Evolutionary conservation across 768 basidiomycete species (phyloP).

Genomic region (Auricularia sp.): DNA sequence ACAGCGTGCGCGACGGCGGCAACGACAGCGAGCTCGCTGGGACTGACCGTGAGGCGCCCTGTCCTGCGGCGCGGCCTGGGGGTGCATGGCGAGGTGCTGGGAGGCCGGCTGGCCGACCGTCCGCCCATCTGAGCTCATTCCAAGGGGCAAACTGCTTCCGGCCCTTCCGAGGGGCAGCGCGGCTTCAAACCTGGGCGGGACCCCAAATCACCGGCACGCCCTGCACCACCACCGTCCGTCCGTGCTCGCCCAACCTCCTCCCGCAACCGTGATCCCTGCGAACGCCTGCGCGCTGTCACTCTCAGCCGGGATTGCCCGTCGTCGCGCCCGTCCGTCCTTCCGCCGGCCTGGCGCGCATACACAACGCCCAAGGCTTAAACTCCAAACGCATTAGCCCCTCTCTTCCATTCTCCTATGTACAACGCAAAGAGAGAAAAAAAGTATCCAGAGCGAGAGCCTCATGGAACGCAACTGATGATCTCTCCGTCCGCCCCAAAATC

Average conservation of each 20-base stretch:
- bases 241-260: neutral
- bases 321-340: too few species aligned
- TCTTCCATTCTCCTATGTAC: too few species aligned
- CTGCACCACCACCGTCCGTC: neutral
- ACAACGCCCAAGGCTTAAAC: too few species aligned
- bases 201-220: neutral
- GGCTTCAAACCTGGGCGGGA: neutral
- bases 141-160: neutral
- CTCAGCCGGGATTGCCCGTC: too few species aligned
- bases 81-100: neutral
- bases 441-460: too few species aligned
- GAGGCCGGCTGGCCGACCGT: neutral
- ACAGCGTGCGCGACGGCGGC: neutral
- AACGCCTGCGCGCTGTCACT: too few species aligned
- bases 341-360: too few species aligned
- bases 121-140: neutral
- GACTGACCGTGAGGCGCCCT: neutral
- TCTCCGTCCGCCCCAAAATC: too few species aligned
- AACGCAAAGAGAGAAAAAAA: too few species aligned
- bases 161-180: neutral
- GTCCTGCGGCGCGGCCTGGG: neutral
- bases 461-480: too few species aligned
- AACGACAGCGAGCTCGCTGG: neutral
- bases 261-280: neutral
- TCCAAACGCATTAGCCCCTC: too few species aligned